Evolutionary conservation across 2,329 filamentous ascomycete genomes (phyloP).

Genomic region (Pleurostoma richardsiae): DNA sequence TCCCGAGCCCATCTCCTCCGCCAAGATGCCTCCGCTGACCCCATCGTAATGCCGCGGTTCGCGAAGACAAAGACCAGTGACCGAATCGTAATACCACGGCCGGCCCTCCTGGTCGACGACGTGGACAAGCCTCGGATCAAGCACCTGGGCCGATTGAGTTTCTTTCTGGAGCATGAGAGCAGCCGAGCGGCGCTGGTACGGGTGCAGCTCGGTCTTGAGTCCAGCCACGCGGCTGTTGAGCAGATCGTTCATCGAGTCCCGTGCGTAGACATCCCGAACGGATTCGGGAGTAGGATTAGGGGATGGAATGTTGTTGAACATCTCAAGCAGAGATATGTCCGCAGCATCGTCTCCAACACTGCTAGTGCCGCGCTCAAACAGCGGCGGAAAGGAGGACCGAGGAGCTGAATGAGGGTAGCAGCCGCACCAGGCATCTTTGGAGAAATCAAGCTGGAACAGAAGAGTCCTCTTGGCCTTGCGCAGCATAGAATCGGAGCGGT

Average conservation of each 20-base stretch:
- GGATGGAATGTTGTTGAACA: slow-evolving; percentile 71
- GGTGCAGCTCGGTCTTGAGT: slow-evolving; percentile 62
- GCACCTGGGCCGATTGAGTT: slow-evolving; percentile 51
- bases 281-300: slow-evolving; percentile 51
- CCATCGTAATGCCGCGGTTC: slow-evolving; percentile 71
- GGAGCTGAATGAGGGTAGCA: slow-evolving; percentile 6
- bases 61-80: slow-evolving; percentile 54
- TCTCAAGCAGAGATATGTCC: slow-evolving; percentile 54
- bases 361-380: slow-evolving; percentile 26
- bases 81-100: slow-evolving; percentile 66
- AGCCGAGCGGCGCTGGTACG: slow-evolving; percentile 75
- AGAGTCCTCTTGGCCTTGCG: slow-evolving; percentile 40
- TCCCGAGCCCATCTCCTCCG: slow-evolving; percentile 76
- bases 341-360: slow-evolving; percentile 20
- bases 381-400: slow-evolving; percentile 2
- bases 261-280: slow-evolving; percentile 44
- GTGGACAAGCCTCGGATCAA: slow-evolving; percentile 69
- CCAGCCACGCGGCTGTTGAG: slow-evolving; percentile 49
- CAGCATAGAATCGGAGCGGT: slow-evolving; percentile 39
- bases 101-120: slow-evolving; percentile 55
- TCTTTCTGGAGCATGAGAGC: slow-evolving; percentile 84
- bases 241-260: slow-evolving; percentile 50
- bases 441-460: slow-evolving; percentile 50
- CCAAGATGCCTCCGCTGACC: slow-evolving; percentile 70
- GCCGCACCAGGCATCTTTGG: slow-evolving; percentile 50